phyloP scores from a whole-genome alignment of 208 protist species.

The Porcisia hertigi region DNA sequence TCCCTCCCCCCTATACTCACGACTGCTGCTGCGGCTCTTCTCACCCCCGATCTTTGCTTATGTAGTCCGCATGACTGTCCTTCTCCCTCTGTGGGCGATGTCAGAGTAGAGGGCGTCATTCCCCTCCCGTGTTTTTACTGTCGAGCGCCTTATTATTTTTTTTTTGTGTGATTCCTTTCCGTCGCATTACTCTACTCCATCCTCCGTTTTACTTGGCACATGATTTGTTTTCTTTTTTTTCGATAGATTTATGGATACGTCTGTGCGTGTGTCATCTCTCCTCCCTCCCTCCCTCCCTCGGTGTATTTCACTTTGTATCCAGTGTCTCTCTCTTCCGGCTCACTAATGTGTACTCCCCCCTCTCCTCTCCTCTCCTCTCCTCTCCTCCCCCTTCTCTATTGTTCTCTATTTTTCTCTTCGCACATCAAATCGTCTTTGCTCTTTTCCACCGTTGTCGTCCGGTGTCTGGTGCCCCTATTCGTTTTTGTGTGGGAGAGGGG shows the following conservation, averaged over 20 bases:
- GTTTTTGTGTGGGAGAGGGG: neutral
- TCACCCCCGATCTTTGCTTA: constrained; percentile 7
- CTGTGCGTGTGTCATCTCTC: too few relatives aligned
- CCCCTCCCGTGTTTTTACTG: neutral
- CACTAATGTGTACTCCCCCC: neutral
- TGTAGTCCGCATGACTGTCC: neutral
- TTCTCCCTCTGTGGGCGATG: neutral
- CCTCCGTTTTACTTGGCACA: neutral
- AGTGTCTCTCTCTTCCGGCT: neutral
- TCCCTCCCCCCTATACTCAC: neutral
- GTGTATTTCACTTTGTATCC: neutral
- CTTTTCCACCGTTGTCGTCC: neutral
- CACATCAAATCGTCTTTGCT: neutral
- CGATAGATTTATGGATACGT: neutral
- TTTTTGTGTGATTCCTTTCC: neutral
- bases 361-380: neutral
- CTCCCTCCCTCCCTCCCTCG: neutral
- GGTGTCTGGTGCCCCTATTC: neutral
- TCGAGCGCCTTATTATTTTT: neutral
- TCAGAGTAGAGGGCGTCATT: too few relatives aligned
- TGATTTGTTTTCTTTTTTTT: neutral
- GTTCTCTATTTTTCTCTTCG: neutral
- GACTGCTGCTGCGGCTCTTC: neutral
- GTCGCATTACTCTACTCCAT: neutral
- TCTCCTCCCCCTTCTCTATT: neutral